A percentile compares a stretch with the other conserved stretches of the same genome.
Evolutionary conservation across 257 asterid genomes (phyloP).

Genomic region (Nyctanthes arbortristis): DNA sequence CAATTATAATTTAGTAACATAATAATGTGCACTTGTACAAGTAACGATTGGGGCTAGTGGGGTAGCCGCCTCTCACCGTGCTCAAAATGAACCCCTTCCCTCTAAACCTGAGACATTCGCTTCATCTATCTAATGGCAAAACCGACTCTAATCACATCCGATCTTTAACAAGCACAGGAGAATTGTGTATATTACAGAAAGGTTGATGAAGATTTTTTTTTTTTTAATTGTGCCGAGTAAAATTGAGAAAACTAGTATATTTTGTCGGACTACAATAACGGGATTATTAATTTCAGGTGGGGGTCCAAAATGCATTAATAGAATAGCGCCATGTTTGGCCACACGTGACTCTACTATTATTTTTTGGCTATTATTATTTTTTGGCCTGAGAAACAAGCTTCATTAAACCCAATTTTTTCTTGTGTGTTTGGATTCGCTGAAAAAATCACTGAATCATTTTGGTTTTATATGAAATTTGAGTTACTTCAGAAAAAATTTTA

Average conservation of each 20-base stretch:
- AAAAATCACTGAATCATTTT: background rate
- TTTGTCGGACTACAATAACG: constrained; percentile 25
- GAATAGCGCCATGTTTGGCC: constrained; percentile 15
- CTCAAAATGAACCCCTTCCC: too few relatives aligned
- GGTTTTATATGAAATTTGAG: background rate
- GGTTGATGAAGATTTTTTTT: background rate
- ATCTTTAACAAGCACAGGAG: background rate
- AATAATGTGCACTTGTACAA: too few relatives aligned
- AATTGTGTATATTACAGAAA: background rate
- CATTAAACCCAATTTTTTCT: constrained; percentile 33
- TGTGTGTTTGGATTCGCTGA: constrained; percentile 27
- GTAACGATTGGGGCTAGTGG: too few relatives aligned
- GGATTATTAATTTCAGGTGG: constrained; percentile 29
- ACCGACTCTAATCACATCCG: too few relatives aligned
- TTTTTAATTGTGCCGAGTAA: background rate
- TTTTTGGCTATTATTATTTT: constrained; percentile 9
- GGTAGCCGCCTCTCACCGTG: too few relatives aligned
- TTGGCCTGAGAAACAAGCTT: constrained; percentile 34
- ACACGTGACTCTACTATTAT: constrained; percentile 36
- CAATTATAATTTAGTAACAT: too few relatives aligned
- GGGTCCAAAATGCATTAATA: constrained; percentile 35
- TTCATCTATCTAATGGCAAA: too few relatives aligned
- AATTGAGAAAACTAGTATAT: constrained; percentile 47
- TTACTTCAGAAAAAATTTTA: too few relatives aligned
- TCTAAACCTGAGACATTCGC: too few relatives aligned